These are phyloP conservation scores for Talaromyces proteolyticus DNA, from an alignment of 495 filamentous ascomycete species.

Conservation along the genomic window DNA sequence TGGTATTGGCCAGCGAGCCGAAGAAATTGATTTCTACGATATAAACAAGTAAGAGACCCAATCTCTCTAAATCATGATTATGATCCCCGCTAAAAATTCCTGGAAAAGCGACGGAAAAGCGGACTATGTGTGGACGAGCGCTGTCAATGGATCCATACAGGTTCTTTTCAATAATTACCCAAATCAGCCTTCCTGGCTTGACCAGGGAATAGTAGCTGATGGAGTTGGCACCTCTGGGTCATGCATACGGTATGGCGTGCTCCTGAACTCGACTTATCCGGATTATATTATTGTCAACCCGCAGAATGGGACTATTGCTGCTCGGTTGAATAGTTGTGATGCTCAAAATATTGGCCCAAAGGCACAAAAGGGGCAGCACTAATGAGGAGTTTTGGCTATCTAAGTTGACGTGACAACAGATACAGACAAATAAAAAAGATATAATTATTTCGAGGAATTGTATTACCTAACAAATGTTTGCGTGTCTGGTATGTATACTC, in stretches of 20 bases:
- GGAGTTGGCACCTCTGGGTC: not conserved
- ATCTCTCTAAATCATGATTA: not conserved
- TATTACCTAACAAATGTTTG: too few species aligned
- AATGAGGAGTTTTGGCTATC: too few species aligned
- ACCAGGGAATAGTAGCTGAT: not conserved
- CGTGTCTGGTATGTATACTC: too few species aligned
- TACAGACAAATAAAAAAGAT: too few species aligned
- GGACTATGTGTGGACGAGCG: not conserved
- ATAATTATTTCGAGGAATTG: too few species aligned
- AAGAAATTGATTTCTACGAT: not conserved
- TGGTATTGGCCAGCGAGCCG: not conserved
- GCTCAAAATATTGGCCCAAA: too few species aligned
- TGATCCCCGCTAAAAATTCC: not conserved
- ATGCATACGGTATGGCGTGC: not conserved
- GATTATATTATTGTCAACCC: not conserved
- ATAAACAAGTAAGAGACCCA: not conserved
- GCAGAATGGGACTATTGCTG: not conserved
- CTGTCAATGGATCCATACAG: not conserved
- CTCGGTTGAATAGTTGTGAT: not conserved
- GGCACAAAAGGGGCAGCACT: too few species aligned
- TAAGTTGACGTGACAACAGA: too few species aligned
- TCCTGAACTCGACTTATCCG: not conserved
- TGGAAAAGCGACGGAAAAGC: not conserved
- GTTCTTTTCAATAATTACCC: not conserved
- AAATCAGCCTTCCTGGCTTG: not conserved